Evolutionary conservation across 2,329 filamentous ascomycete genomes (phyloP).

Genomic region (Aspergillus sp.): DNA sequence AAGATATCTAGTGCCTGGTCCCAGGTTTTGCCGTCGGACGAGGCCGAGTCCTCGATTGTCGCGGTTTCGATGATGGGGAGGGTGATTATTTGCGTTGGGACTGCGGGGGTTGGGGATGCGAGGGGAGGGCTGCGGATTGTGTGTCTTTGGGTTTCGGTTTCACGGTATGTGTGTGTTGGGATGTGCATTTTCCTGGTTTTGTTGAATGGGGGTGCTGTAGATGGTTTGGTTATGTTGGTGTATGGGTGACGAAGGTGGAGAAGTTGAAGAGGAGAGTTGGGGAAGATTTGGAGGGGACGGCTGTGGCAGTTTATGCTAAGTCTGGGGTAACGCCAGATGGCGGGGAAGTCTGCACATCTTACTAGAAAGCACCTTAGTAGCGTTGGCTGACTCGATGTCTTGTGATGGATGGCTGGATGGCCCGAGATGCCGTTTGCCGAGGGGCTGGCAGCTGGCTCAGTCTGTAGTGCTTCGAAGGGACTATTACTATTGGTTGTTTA

Average conservation of each 20-base stretch:
- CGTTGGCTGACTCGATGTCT: not conserved
- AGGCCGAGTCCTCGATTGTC: conserved; percentile 59
- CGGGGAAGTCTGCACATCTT: too few species aligned
- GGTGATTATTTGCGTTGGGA: conserved; percentile 23
- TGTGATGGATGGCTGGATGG: not conserved
- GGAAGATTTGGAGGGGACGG: too few species aligned
- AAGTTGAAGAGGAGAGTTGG: too few species aligned
- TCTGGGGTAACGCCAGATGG: too few species aligned
- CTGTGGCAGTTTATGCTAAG: too few species aligned
- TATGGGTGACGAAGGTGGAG: too few species aligned
- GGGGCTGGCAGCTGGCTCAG: not conserved
- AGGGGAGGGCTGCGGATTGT: not conserved
- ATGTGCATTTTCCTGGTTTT: too few species aligned
- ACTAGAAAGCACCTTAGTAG: too few species aligned
- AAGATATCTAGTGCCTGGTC: conserved; percentile 18
- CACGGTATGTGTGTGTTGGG: not conserved
- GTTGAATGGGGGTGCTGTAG: too few species aligned
- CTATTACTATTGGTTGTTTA: not conserved
- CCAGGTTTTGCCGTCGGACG: conserved; percentile 23
- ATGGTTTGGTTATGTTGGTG: too few species aligned
- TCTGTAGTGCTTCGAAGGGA: not conserved
- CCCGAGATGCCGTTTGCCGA: not conserved
- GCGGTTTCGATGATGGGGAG: conserved; percentile 43
- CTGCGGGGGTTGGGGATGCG: not conserved
- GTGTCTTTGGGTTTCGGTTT: not conserved